phyloP scores from a whole-genome alignment of 2,329 filamentous ascomycete species.

The Alternaria hordeiaustralica region DNA sequence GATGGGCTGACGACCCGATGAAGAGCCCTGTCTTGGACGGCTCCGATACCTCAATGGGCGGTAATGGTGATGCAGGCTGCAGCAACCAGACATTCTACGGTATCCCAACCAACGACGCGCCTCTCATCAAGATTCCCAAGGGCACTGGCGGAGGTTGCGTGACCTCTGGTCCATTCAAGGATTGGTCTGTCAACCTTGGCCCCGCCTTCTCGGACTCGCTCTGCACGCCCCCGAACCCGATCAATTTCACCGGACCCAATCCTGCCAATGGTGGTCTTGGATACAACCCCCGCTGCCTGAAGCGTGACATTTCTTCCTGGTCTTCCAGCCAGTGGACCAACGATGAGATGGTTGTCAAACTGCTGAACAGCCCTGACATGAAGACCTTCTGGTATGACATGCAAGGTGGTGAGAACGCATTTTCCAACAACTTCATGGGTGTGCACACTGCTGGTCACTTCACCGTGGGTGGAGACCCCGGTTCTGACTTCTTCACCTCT shows the following conservation, averaged over 20 bases:
- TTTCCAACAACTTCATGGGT: conserved; percentile 40
- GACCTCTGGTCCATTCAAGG: conserved; percentile 58
- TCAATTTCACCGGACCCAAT: conserved; percentile 38
- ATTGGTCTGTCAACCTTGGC: conserved; percentile 54
- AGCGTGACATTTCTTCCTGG: conserved; percentile 44
- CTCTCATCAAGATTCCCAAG: conserved; percentile 50
- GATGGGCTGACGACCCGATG: conserved; percentile 33
- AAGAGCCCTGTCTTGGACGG: conserved; percentile 63
- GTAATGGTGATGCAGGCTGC: conserved; percentile 51
- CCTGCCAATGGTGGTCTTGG: neutral
- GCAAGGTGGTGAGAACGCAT: conserved; percentile 40
- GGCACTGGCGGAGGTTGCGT: conserved; percentile 64
- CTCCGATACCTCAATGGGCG: conserved; percentile 53
- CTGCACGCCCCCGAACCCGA: conserved; percentile 33
- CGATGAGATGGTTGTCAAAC: conserved; percentile 32
- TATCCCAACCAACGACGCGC: conserved; percentile 28
- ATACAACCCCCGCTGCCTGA: conserved; percentile 46
- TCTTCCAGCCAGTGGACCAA: conserved; percentile 35
- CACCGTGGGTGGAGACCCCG: conserved; percentile 52
- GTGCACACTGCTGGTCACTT: conserved; percentile 57
- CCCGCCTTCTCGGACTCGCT: conserved; percentile 53
- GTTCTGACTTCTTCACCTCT: conserved; percentile 54
- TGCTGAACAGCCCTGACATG: conserved; percentile 38
- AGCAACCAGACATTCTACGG: conserved; percentile 33
- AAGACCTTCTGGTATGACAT: conserved; percentile 49